Evolutionary conservation across 805 yeast genomes (phyloP).

Genomic region (Candida pseudofarinosa): DNA sequence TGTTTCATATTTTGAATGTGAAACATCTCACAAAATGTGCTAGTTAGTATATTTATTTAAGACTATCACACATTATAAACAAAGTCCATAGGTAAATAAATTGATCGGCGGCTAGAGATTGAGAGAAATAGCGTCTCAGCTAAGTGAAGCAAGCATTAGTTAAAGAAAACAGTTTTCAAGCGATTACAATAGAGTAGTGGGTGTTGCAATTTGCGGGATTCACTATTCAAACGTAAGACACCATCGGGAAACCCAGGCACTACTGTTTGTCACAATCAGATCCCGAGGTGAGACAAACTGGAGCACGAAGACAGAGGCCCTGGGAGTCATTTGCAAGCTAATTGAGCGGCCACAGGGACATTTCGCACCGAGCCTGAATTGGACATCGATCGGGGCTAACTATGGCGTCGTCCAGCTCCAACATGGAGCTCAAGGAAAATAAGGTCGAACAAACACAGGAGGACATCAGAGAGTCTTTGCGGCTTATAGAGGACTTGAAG

Average conservation of each 20-base stretch:
- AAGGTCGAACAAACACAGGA: not conserved
- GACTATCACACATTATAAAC: not conserved
- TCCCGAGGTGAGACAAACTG: not conserved
- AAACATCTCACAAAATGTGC: constrained; percentile 6
- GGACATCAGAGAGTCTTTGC: constrained; percentile 43
- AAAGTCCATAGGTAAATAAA: not conserved
- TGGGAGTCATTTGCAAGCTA: not conserved
- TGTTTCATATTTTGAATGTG: constrained; percentile 13
- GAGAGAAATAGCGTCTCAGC: not conserved
- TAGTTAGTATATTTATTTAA: not conserved
- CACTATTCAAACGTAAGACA: not conserved
- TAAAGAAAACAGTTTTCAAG: not conserved
- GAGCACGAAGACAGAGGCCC: not conserved
- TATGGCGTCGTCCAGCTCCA: not conserved
- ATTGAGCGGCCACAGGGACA: not conserved
- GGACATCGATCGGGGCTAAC: too few species aligned
- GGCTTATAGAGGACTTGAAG: constrained; percentile 72
- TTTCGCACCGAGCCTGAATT: too few species aligned
- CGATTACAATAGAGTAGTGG: not conserved
- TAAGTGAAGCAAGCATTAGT: not conserved
- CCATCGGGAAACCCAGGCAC: not conserved
- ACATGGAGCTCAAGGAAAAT: not conserved
- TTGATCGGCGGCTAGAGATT: not conserved
- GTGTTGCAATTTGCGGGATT: not conserved
- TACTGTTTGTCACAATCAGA: not conserved